These are phyloP conservation scores for Fraxinus sp. DNA, from an alignment of 305 asterid genomes.

Conservation along the genomic window DNA sequence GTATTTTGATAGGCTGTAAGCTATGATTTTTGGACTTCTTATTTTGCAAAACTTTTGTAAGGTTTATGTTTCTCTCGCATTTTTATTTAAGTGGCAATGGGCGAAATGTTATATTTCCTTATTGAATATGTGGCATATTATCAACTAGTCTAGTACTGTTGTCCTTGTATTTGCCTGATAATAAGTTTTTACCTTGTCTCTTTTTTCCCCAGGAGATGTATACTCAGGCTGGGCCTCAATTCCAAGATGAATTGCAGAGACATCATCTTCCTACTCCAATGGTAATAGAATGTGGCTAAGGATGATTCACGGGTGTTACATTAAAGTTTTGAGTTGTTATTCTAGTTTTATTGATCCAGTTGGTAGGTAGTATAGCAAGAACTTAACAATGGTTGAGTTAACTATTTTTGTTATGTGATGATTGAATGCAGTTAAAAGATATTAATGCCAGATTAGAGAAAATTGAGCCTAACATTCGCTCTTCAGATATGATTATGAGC, in stretches of 20 bases:
- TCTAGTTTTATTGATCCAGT: conserved; percentile 7
- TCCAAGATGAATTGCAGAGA: conserved; percentile 89
- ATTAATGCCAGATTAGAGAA: conserved; percentile 83
- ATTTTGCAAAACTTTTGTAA: background rate
- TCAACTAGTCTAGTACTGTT: background rate
- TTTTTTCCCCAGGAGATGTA: conserved; percentile 48
- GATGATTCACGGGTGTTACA: background rate
- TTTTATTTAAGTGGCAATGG: background rate
- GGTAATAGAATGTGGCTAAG: conserved; percentile 43
- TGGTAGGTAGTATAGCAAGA: background rate
- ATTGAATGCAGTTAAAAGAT: conserved; percentile 75
- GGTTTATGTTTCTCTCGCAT: background rate
- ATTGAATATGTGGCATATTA: background rate
- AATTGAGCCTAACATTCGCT: conserved; percentile 79
- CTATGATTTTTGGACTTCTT: background rate
- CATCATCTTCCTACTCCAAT: conserved; percentile 66
- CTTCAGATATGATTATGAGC: conserved; percentile 61
- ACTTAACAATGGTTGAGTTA: conserved; percentile 23
- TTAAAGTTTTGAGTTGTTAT: conserved; percentile 9
- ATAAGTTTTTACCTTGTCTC: background rate
- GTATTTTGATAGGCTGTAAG: background rate
- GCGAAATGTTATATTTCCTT: background rate
- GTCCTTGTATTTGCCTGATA: conserved; percentile 1
- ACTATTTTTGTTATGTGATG: conserved; percentile 30
- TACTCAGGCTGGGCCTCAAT: conserved; percentile 84